Evolutionary conservation across 148 eudicot species (phyloP).

Genomic region (Rhododendron ferrugineum): DNA sequence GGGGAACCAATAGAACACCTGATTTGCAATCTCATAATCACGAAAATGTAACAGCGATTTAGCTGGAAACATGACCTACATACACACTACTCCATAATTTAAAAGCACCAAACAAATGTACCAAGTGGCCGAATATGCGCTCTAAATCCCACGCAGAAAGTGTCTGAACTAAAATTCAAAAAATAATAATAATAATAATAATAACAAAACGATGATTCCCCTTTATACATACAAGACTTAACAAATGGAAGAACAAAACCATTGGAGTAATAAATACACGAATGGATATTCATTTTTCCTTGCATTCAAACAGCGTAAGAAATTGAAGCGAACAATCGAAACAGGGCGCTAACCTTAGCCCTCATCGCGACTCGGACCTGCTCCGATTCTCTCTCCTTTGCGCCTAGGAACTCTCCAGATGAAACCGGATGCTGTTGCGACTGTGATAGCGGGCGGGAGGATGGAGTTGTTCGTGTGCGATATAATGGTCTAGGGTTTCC

Average conservation of each 20-base stretch:
- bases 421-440: neutral
- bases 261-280: neutral
- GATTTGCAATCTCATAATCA: neutral
- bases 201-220: neutral
- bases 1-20: neutral
- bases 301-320: neutral
- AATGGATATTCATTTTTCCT: neutral
- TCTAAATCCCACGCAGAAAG: neutral
- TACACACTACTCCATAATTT: neutral
- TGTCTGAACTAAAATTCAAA: neutral
- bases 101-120: neutral
- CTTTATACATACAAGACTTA: neutral
- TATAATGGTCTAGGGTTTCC: neutral
- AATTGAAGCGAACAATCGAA: neutral
- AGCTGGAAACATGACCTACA: neutral
- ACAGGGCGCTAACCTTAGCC: slow-evolving; percentile 16
- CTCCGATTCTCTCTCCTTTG: neutral
- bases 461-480: neutral
- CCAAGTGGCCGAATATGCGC: neutral
- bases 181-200: too few relatives aligned
- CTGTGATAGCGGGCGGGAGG: neutral
- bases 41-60: neutral
- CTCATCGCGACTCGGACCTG: slow-evolving; percentile 7
- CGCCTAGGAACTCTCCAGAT: neutral
- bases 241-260: neutral